A percentile compares a stretch with the other conserved stretches of the same genome.
These are phyloP conservation scores for Amesomyces nigricolor DNA, from an alignment of 2,329 filamentous ascomycete species.

Conservation along the genomic window DNA sequence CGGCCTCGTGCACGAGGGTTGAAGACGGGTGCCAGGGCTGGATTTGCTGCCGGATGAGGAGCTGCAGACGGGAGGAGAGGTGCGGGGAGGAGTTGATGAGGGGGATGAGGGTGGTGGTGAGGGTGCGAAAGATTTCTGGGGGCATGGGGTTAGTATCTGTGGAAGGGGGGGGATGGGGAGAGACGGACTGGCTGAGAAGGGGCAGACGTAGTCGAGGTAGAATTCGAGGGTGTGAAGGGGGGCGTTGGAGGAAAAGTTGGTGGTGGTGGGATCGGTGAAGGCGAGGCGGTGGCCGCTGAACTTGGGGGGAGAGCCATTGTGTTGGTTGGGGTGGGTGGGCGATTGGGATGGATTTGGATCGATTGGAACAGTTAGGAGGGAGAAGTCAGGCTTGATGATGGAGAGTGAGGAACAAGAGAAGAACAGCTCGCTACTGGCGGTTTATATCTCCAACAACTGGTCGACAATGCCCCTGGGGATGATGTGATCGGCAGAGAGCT, in stretches of 20 bases:
- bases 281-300: conserved; percentile 66
- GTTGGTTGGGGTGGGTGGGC: conserved; percentile 5
- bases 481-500: too few species aligned
- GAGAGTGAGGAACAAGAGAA: too few species aligned
- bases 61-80: conserved; percentile 52
- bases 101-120: conserved; percentile 62
- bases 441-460: too few species aligned
- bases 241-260: conserved; percentile 34
- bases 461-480: too few species aligned
- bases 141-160: neutral
- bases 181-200: conserved; percentile 47
- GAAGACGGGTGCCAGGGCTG: conserved; percentile 93
- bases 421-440: too few species aligned
- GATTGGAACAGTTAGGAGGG: neutral
- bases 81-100: conserved; percentile 56
- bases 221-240: conserved; percentile 57
- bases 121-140: conserved; percentile 63
- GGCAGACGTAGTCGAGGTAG: conserved; percentile 88
- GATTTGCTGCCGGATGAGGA: conserved; percentile 86
- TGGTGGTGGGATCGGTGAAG: conserved; percentile 37
- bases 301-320: conserved; percentile 71
- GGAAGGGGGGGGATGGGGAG: neutral
- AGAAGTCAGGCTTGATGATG: too few species aligned
- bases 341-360: neutral
- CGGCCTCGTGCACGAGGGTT: conserved; percentile 77